A percentile compares a stretch with the other conserved stretches of the same genome.
phyloP scores from a whole-genome alignment of 2,329 filamentous ascomycete genomes.

The Arthroderma sp. region DNA sequence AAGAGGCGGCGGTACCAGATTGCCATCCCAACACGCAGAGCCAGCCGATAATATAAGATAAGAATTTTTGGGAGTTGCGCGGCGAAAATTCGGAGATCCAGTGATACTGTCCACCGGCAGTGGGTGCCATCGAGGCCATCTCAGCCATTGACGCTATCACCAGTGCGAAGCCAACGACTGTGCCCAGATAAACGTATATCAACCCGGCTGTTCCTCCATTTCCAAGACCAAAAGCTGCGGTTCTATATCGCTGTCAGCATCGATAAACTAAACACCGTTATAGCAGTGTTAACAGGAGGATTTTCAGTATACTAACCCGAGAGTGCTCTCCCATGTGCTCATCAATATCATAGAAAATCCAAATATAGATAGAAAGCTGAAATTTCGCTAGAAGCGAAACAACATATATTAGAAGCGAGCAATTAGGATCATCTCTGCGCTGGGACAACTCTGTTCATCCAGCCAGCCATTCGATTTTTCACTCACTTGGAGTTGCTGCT shows the following conservation, averaged over 20 bases:
- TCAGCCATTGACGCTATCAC: conserved; percentile 32
- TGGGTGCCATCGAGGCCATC: conserved; percentile 36
- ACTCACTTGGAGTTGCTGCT: conserved; percentile 7
- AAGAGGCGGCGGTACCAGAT: conserved; percentile 17
- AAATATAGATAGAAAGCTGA: conserved; percentile 8
- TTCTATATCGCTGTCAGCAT: conserved; percentile 8
- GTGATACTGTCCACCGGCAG: conserved; percentile 31
- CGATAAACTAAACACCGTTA: background rate
- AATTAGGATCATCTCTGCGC: background rate
- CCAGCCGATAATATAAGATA: conserved; percentile 34
- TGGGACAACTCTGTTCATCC: background rate
- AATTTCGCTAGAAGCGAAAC: conserved; percentile 6
- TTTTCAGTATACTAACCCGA: conserved; percentile 22
- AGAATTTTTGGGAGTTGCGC: conserved; percentile 28
- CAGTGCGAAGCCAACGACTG: conserved; percentile 23
- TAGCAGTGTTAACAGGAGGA: background rate
- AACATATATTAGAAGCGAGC: background rate
- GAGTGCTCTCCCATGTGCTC: conserved; percentile 34
- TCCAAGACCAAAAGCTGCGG: conserved; percentile 23
- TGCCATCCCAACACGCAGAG: conserved; percentile 23
- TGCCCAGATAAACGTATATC: conserved; percentile 28
- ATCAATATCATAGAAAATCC: conserved; percentile 8
- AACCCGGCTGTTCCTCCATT: conserved; percentile 30
- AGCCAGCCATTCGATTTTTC: background rate
- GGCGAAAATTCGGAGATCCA: conserved; percentile 38